phyloP scores from a whole-genome alignment of 805 yeast species.

The Diddensiella transvaalensis region DNA sequence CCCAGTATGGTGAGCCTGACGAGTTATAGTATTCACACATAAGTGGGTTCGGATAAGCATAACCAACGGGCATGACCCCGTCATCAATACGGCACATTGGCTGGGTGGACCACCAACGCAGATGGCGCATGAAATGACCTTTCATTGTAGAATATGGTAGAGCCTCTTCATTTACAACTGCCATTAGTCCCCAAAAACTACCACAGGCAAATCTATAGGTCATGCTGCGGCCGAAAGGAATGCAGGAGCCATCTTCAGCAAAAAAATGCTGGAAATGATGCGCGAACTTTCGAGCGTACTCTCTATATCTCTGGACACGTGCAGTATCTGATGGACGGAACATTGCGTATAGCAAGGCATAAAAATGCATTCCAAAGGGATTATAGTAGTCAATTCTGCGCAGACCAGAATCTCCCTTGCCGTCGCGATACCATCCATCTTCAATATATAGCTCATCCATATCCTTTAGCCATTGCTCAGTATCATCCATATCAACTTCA shows the following conservation, averaged over 20 bases:
- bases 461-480: constrained; percentile 24
- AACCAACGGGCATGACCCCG: constrained; percentile 25
- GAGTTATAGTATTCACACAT: constrained; percentile 27
- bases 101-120: constrained; percentile 27
- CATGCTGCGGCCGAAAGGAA: constrained; percentile 28
- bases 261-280: constrained; percentile 26
- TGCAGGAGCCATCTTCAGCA: constrained; percentile 21
- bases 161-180: constrained; percentile 14
- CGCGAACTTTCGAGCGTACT: constrained; percentile 28
- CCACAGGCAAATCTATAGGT: constrained; percentile 28
- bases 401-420: constrained; percentile 15
- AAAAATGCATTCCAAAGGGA: constrained; percentile 34
- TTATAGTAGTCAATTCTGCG: constrained; percentile 31
- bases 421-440: constrained; percentile 36
- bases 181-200: constrained; percentile 25
- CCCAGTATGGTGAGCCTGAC: constrained; percentile 28
- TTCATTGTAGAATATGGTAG: constrained; percentile 19
- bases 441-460: constrained; percentile 27
- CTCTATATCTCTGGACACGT: constrained; percentile 18
- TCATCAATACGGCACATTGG: constrained; percentile 22
- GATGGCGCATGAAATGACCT: constrained; percentile 21
- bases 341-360: constrained; percentile 27
- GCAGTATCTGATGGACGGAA: constrained; percentile 19
- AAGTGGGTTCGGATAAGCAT: constrained; percentile 25
- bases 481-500: constrained; percentile 12